Conservation (phyloP, 2,329 filamentous ascomycete genomes). For the Aspergillus sp. region DNA sequence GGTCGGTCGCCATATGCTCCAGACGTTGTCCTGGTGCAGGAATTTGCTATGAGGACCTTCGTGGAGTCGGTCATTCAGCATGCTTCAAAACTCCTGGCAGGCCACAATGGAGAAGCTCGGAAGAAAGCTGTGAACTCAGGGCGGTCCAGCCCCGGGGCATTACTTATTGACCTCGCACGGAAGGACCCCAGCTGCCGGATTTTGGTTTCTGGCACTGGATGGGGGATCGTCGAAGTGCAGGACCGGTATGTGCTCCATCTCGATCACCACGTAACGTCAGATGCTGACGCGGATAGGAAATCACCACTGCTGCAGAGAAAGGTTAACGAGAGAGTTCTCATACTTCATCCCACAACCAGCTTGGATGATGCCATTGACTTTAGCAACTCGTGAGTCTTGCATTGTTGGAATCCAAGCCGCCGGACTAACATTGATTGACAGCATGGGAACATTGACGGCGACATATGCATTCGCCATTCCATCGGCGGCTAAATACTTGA, state of each 20-base stretch:
- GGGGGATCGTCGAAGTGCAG: constrained; percentile 27
- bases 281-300: constrained; percentile 6
- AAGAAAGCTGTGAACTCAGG: constrained; percentile 13
- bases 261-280: constrained; percentile 11
- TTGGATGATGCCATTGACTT: constrained; percentile 56
- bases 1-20: constrained; percentile 61
- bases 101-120: constrained; percentile 21
- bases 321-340: constrained; percentile 41
- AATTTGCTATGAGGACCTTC: constrained; percentile 57
- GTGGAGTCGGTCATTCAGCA: constrained; percentile 48
- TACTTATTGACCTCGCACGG: constrained; percentile 19
- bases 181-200: constrained; percentile 26
- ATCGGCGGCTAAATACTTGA: constrained; percentile 56
- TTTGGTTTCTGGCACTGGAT: constrained; percentile 28
- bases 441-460: constrained; percentile 39
- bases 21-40: constrained; percentile 63
- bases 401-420: not conserved
- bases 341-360: constrained; percentile 48
- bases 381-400: constrained; percentile 30
- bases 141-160: constrained; percentile 9
- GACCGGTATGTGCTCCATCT: constrained; percentile 17
- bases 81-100: constrained; percentile 21
- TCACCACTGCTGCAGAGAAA: constrained; percentile 38
- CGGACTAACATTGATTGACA: constrained; percentile 1
- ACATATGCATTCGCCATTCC: constrained; percentile 54